These are phyloP conservation scores for Trametopsis cervina DNA, from an alignment of 768 basidiomycete species.

Conservation along the genomic window DNA sequence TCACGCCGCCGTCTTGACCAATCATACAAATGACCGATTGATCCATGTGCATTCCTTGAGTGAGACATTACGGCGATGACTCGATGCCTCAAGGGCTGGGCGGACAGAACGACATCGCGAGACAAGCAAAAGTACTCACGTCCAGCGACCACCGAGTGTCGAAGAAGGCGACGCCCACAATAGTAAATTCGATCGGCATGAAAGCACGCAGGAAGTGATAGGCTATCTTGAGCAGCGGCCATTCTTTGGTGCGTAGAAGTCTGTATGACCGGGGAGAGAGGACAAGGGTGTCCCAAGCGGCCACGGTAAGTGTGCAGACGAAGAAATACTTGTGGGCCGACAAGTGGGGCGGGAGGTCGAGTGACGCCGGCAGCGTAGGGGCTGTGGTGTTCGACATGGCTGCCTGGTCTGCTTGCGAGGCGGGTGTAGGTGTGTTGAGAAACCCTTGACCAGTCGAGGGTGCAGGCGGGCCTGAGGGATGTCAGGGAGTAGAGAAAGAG, in stretches of 20 bases:
- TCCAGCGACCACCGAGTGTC: conserved; percentile 58
- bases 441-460: background rate
- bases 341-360: conserved; percentile 71
- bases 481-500: background rate
- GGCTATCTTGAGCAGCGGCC: conserved; percentile 73
- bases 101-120: background rate
- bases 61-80: background rate
- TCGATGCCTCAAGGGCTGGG: background rate
- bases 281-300: conserved; percentile 86
- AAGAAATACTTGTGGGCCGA: conserved; percentile 86
- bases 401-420: background rate
- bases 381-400: conserved; percentile 6
- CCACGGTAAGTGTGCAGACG: conserved; percentile 84
- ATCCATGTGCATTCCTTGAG: too few relatives aligned
- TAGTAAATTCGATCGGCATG: conserved; percentile 74
- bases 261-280: conserved; percentile 75
- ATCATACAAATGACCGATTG: too few relatives aligned
- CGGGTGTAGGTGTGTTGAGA: background rate
- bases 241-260: conserved; percentile 51
- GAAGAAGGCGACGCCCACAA: conserved; percentile 84
- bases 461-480: background rate
- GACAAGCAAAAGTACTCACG: conserved; percentile 28
- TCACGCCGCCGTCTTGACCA: too few relatives aligned
- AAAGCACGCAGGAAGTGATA: conserved; percentile 70
- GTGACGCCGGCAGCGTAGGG: conserved; percentile 47